Base-by-base conservation (phyloP, 768 basidiomycete genomes). In the Rubroboletus satanas region DNA sequence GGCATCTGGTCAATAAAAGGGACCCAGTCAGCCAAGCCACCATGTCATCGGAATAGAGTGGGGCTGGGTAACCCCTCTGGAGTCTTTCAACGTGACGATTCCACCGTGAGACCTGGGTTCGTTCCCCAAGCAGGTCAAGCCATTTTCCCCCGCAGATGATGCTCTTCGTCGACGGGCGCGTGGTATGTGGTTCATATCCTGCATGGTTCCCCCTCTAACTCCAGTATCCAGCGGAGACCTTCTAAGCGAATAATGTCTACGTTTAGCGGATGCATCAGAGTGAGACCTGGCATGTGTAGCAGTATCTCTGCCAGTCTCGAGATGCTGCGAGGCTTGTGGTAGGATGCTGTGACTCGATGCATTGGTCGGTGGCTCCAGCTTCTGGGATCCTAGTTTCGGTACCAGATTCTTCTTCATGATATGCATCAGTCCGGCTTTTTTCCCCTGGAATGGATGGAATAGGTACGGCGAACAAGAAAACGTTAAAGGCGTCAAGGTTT, bases 401-500 rank as follows among this genome's bases (percentile, higher is more conserved):
- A 79, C 75, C 32, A 90, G 73, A 51, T 77, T 82, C 73, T 92
- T 92, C 70, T 78, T 83, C 66, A 92, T 73, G 41, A 89, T 75
- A 21, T 89, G 84, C 71, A 91, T 79, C 37, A 93, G 67, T 29
- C 77, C 79, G 49, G 87, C 73, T 69, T 83, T 87, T 70, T 79
- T 83, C 38, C 83, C 88, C 67, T 87, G 84, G 5, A 74, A 67
- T 0, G 82, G 81, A 55, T 83, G 78, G 29, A 91, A 76, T 5
- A 74, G 59, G 51, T 77, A 74, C 0, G 89, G 88, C 4, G 88
- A 84, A 64, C 90, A 93, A 17, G 83, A 79, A 68, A 92, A 91
- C 17, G 80, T 80, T 23, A 92, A 69, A 3, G 90, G 90, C 2
- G 83, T 87, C 52, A 91, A 63, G 2, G 75, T 76, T 73, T 87